Base-by-base conservation (phyloP, 2,329 filamentous ascomycete species). In the Nectriaceae sp. region DNA sequence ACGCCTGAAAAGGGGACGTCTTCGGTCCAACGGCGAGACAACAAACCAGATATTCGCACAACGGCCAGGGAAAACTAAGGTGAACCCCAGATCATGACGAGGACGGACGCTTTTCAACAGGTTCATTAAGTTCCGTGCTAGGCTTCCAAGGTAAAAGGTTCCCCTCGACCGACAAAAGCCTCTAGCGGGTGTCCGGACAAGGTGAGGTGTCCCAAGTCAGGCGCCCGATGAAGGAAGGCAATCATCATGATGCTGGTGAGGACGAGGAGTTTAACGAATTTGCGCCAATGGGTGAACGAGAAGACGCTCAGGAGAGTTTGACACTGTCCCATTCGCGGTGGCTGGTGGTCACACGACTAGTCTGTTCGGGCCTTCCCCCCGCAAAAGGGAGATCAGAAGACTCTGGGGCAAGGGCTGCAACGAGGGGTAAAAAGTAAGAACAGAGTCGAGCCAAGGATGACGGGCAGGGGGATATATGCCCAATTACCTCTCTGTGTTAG, bases 341-440 rank as follows among this genome's bases (percentile, higher is more conserved):
- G 50, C 44, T 58, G 58, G 49, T 37, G 56, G 51, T 55, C 59
- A 61, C 59, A 61, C 58, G 59, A 61, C 50, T 49, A 42, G 36
- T 47, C 46, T 44, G 20, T 21, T 50, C 31, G 44, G 40, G 35
- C 46, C 46, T 53, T 47, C 53, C 55, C 55, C 55, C 49, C 58
- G 52, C 47, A 33, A 40, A 47, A 51, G 42, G n/a, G n/a, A 44
- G 58, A 59, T 61, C 58, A 61, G 54, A 57, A 56, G 58, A 59
- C 58, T 52, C 21, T 31, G 50, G 35, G 24, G 45, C 44, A 59
- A 60, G 42, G 44, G 57, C 43, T 48, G 42, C 49, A 33, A 20
- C 24, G 21, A 41, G 35, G 40, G 40, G 42, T 21, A 41, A 6
- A 21, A 44, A 37, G 18, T 33, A 22, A 40, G 43, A 18, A 51